Conservation (phyloP, 2,329 filamentous ascomycete genomes). For the Neonectria coccinea region DNA sequence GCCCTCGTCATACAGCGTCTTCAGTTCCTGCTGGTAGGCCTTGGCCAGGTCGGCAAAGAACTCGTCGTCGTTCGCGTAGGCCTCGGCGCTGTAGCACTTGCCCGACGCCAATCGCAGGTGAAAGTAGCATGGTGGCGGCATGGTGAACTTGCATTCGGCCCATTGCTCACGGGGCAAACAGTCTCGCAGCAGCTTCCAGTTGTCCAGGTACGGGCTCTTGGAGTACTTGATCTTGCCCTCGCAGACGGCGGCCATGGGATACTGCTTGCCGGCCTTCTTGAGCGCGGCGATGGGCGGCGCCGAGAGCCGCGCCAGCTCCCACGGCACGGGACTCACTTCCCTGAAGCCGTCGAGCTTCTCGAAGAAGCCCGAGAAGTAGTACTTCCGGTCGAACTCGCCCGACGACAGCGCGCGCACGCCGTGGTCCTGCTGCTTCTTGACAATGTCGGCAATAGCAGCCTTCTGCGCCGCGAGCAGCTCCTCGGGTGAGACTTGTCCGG, state of each 20-base stretch:
- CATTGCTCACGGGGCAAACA: constrained; percentile 68
- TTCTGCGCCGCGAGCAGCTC: constrained; percentile 69
- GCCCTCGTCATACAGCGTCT: constrained; percentile 66
- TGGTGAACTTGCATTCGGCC: constrained; percentile 74
- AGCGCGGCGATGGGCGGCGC: constrained; percentile 55
- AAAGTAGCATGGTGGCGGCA: constrained; percentile 76
- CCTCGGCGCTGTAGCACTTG: constrained; percentile 64
- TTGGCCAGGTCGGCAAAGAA: constrained; percentile 69
- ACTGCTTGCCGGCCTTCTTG: constrained; percentile 53
- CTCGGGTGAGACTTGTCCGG: constrained; percentile 53
- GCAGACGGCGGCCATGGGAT: constrained; percentile 55
- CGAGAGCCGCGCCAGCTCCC: constrained; percentile 52
- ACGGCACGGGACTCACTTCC: constrained; percentile 53
- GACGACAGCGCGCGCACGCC: constrained; percentile 74
- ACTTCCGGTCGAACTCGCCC: constrained; percentile 73
- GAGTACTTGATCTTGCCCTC: constrained; percentile 57
- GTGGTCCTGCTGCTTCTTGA: constrained; percentile 72
- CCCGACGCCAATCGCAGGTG: constrained; percentile 65
- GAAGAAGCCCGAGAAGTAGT: constrained; percentile 63
- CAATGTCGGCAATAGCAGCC: constrained; percentile 72
- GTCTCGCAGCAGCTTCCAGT: constrained; percentile 54
- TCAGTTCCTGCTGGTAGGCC: constrained; percentile 66
- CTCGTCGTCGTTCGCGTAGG: constrained; percentile 64
- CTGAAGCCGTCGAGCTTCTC: constrained; percentile 58
- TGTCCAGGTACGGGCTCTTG: constrained; percentile 57